A percentile compares a stretch with the other conserved stretches of the same genome.
Evolutionary conservation across 768 basidiomycete species (phyloP).

Genomic region (Tulasnella sp.): DNA sequence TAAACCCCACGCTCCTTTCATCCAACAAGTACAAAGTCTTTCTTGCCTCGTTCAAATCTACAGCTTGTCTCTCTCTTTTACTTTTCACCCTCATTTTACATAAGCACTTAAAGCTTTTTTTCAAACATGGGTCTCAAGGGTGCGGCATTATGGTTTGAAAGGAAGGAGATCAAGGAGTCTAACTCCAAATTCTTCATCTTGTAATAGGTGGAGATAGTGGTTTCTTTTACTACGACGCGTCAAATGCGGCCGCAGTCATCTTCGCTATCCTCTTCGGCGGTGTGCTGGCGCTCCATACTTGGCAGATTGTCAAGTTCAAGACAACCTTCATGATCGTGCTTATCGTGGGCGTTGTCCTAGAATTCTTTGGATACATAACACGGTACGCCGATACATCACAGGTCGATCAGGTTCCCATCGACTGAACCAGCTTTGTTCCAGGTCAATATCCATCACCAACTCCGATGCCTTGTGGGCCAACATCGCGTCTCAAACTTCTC

Average conservation of each 20-base stretch:
- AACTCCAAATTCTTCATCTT: not conserved
- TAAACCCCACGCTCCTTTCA: not conserved
- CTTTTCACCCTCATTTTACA: not conserved
- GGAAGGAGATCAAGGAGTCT: not conserved
- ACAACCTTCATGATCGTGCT: slow-evolving; percentile 1
- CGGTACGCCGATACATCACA: not conserved
- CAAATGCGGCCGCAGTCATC: not conserved
- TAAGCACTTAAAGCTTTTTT: not conserved
- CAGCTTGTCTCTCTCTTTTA: not conserved
- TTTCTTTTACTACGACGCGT: not conserved
- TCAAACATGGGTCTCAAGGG: not conserved
- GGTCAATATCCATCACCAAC: slow-evolving; percentile 6
- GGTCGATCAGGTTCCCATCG: not conserved
- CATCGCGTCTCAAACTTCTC: slow-evolving; percentile 4
- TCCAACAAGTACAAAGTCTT: not conserved
- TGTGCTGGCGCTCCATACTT: not conserved
- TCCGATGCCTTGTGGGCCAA: not conserved
- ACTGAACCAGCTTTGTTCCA: not conserved
- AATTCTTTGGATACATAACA: slow-evolving; percentile 9
- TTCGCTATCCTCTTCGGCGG: slow-evolving; percentile 1
- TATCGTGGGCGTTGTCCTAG: not conserved
- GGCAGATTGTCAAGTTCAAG: not conserved
- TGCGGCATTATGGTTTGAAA: not conserved
- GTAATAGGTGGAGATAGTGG: not conserved
- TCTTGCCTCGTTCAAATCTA: not conserved